Percentiles rank a stretch among this genome's conserved stretches.
phyloP scores from a whole-genome alignment of 805 yeast species.

The Suhomyces tanzawaensis region DNA sequence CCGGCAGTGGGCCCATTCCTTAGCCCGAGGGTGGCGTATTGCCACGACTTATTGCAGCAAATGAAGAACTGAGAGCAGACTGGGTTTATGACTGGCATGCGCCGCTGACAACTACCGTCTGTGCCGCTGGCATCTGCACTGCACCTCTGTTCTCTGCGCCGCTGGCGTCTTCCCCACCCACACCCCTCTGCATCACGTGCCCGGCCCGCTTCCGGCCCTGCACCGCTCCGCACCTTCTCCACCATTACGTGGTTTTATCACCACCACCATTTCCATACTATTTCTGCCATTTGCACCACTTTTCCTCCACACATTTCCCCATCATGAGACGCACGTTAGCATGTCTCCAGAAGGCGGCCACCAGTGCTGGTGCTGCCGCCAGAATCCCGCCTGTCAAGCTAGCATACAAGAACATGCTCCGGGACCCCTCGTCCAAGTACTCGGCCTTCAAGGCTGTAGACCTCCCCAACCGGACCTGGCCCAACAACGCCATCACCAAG shows the following conservation, averaged over 20 bases:
- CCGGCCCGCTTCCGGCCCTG: neutral
- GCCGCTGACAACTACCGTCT: no score
- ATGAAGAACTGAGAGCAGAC: no score
- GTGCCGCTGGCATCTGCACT: no score
- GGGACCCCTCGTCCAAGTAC: conserved; percentile 67
- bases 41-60: no score
- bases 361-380: conserved; percentile 17
- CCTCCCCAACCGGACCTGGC: conserved; percentile 70
- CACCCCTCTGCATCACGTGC: no score
- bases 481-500: conserved; percentile 58
- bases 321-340: conserved; percentile 27
- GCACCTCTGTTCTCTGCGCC: no score
- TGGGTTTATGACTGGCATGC: no score
- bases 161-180: no score
- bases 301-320: neutral
- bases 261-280: no score
- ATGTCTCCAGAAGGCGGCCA: conserved; percentile 24
- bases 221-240: neutral
- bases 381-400: conserved; percentile 19
- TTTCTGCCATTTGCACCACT: neutral
- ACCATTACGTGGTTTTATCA: no score
- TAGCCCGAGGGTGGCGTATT: no score
- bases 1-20: no score
- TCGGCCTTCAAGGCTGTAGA: conserved; percentile 52
- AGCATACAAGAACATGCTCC: conserved; percentile 49